Base-by-base conservation (phyloP, 2,329 filamentous ascomycete species). In the Cladosporium austrohemisphaericum region DNA sequence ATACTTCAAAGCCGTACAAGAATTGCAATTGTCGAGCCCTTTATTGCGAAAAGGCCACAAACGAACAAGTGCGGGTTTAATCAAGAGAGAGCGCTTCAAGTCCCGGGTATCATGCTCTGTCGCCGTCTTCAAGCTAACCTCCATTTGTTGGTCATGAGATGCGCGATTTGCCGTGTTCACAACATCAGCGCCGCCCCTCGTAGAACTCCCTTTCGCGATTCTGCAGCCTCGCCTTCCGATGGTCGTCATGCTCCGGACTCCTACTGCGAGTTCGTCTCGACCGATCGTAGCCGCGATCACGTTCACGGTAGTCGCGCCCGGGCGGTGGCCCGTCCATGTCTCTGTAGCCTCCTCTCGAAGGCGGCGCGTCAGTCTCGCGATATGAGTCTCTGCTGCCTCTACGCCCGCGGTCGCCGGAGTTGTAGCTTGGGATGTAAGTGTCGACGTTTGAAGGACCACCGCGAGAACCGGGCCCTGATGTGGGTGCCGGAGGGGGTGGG, bases 361-460 rank as follows among this genome's bases (percentile, higher is more conserved):
- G 36, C 13, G 36, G 46, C 9, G 29, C 33, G 23, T 57, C 52
- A 20, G 55, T 40, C 35, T 60, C 54, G 22, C 49, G 46, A 14
- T 49, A 49, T 26, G 35, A 49, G 19, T 56, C 60, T 60, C 38
- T 41, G 20, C 49, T 63, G 50, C 40, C 66, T 53, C 19, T 56
- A 10, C 46, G 52, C 16, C 60, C 60, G 11, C 56, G 50, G 38
- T 57, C 53, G n/a, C 57, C 57, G 20, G 38, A 29, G 25, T 26
- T 26, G 50, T 75, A 75, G 37, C 65, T 66, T 1, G 73, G 73
- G 22, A 75, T 71, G 54, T 75, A 75, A 0, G 68, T 72, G 52
- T 76, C 73, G 6, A 60, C 61, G 45, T 62, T 60, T 22, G 38
- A 16, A 7, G 20, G 20, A 26, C 52, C 49, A 31, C 52, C 41